These are phyloP conservation scores for Arabidopsis hybrid DNA, from an alignment of 441 rosid species.

Conservation along the genomic window DNA sequence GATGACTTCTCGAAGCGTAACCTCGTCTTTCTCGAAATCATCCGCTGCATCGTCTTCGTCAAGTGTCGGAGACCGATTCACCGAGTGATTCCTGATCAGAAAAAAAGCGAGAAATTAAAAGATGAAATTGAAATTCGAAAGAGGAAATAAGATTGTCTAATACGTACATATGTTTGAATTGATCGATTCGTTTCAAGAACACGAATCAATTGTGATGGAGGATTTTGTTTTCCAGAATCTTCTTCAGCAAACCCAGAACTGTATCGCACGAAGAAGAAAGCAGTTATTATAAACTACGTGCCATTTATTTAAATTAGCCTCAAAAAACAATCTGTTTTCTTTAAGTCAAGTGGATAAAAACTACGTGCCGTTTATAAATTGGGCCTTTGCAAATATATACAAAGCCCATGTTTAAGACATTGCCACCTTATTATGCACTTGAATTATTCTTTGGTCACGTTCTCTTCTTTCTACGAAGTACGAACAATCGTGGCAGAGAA, in stretches of 20 bases:
- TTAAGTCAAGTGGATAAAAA: background rate
- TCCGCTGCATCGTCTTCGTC: constrained; percentile 55
- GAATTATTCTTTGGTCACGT: no score
- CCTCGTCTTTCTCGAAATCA: constrained; percentile 50
- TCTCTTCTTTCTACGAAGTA: no score
- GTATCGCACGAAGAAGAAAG: constrained; percentile 16
- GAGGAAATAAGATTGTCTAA: background rate
- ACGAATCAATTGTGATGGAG: background rate
- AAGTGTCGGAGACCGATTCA: constrained; percentile 81
- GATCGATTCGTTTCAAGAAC: constrained; percentile 13
- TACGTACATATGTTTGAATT: constrained; percentile 30
- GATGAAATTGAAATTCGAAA: background rate
- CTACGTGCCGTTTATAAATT: background rate
- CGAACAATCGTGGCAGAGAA: no score
- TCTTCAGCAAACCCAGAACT: constrained; percentile 13
- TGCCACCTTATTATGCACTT: no score
- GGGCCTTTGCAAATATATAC: background rate
- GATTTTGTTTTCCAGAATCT: constrained; percentile 18
- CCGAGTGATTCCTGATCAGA: constrained; percentile 65
- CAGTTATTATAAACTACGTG: constrained; percentile 14
- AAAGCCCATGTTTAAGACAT: background rate
- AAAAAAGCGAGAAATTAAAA: constrained; percentile 5
- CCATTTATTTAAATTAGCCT: background rate
- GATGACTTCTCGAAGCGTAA: constrained; percentile 70
- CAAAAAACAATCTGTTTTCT: background rate